Percentiles rank a stretch among this genome's conserved stretches.
These are phyloP conservation scores for Nothophaeocryptopus gaeumannii DNA, from an alignment of 2,329 filamentous ascomycete genomes.

Conservation along the genomic window DNA sequence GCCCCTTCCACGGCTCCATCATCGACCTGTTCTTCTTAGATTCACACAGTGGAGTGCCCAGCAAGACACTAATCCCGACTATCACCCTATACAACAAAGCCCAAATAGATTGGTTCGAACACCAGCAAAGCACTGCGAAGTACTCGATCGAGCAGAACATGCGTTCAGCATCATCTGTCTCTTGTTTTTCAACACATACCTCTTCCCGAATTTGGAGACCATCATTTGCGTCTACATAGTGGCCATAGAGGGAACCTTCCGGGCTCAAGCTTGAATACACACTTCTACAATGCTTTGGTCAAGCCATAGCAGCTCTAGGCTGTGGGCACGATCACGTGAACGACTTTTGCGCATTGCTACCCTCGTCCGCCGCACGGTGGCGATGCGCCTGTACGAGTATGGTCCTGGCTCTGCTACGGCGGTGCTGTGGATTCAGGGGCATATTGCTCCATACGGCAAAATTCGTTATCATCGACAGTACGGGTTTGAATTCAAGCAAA, in stretches of 20 bases:
- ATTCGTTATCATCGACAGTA: slow-evolving; percentile 2
- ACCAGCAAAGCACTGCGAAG: too few relatives aligned
- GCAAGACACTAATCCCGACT: slow-evolving; percentile 1
- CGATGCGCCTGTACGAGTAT: neutral
- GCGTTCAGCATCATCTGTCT: too few relatives aligned
- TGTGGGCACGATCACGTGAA: too few relatives aligned
- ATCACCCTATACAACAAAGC: neutral
- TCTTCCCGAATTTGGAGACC: slow-evolving; percentile 5
- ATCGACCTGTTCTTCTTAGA: neutral
- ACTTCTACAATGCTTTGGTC: too few relatives aligned
- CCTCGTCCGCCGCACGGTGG: neutral
- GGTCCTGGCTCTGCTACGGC: slow-evolving; percentile 3
- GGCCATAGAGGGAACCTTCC: neutral
- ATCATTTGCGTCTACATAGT: neutral
- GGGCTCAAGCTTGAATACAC: neutral
- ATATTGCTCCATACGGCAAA: slow-evolving; percentile 2
- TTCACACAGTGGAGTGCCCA: too few relatives aligned
- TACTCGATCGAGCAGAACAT: too few relatives aligned
- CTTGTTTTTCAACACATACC: too few relatives aligned
- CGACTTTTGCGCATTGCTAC: neutral
- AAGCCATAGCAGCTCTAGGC: too few relatives aligned
- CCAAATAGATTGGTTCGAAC: slow-evolving; percentile 3
- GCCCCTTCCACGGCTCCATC: neutral
- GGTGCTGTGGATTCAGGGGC: neutral
- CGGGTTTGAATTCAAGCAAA: slow-evolving; percentile 1